Evolutionary conservation across 1,139 yeast species (phyloP), one percentile per base, ranked within the genome.

Genomic region (Pichia sp.): DNA sequence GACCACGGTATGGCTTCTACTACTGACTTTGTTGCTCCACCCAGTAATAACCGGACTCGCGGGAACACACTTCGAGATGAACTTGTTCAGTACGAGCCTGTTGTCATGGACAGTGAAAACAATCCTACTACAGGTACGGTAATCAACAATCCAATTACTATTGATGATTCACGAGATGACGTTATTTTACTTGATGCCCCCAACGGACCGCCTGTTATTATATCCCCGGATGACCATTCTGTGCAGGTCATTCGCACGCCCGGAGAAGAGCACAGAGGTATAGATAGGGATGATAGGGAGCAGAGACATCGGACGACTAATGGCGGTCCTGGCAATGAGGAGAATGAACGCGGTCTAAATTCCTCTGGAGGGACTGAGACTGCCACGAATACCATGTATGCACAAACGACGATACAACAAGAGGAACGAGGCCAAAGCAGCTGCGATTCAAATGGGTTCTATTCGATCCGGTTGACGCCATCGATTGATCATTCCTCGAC

Each of bases 401-500:
- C 34, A 31, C 11, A 8, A 31, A 31, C 34, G 34, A 31, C 34
- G 34, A 19, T 19, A 19, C 23, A 19, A 19, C 23, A 19, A 19
- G 23, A 19, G 23, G 23, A 19, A 31, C 11, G 11, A 8, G 34
- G 34, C 34, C 11, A 31, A 8, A 38, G 45, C 10, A 13, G 42
- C n/a, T 40, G 51, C 30, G 70, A 64, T 50, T 57, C 54, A 3
- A 83, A 85, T 64, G 90, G 90, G 0, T 75, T 75, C 45, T 87
- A 72, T 65, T 84, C 95, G n/a, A 79, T 90, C 42, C 76, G 97
- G 57, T 74, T 90, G 56, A 90, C 96, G 0, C 96, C 97, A 0
- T 80, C 88, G 61, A 87, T 90, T 54, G 97, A 90, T 70, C 95
- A 89, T 66, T 83, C 93, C 1, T 78, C 92, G 1, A 76, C 88